Base-by-base conservation (phyloP, 2,329 filamentous ascomycete genomes). In the Graphilbum fragrans region DNA sequence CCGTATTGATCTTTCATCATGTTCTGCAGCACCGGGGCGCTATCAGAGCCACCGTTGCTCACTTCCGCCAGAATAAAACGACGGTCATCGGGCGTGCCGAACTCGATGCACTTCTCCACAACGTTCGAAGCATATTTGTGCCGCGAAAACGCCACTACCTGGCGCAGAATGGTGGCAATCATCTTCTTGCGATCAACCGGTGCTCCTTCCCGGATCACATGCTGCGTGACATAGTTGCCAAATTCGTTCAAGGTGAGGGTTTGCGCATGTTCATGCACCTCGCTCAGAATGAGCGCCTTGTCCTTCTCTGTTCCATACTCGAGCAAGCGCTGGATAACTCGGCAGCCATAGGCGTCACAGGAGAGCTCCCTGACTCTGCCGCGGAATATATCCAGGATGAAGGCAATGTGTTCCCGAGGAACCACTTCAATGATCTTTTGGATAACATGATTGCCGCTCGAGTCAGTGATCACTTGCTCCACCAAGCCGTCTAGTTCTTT, bases 71-170 rank as follows among this genome's bases (percentile, higher is more conserved):
- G 73, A 44, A 95, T 86, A 25, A 71, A 69, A 27, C 68, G 71
- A 39, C 82, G 78, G 56, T 94, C 82, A 39, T 79, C 67, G 18
- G 73, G 65, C 1, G 76, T 76, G 18, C 85, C 86, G 50, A 71
- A 74, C 42, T 82, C 69, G 45, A 96, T 81, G 56, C 87, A 94
- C 60, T 86, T 90, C 61, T 98, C 92, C 1, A 98, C 90, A 3
- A 98, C 90, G 52, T 98, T 96, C 54, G 88, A 95, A 1, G 92
- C 90, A 54, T 86, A 93, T 58, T 98, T 98, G 65, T 96, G 86
- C 66, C 87, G 94, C 21, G 87, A 94, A 52, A 86, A 80, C 2
- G 66, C 64, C 32, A 94, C 61, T 3, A 94, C 66, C 43, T 86
- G 75, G 12, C 69, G 67, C 49, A 80, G 79, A 48, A 96, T 81